Percentiles rank a stretch among this genome's conserved stretches.
These are phyloP conservation scores for Ampelocalamus luodianensis DNA, from an alignment of 176 grass and related monocot genomes.

Conservation along the genomic window DNA sequence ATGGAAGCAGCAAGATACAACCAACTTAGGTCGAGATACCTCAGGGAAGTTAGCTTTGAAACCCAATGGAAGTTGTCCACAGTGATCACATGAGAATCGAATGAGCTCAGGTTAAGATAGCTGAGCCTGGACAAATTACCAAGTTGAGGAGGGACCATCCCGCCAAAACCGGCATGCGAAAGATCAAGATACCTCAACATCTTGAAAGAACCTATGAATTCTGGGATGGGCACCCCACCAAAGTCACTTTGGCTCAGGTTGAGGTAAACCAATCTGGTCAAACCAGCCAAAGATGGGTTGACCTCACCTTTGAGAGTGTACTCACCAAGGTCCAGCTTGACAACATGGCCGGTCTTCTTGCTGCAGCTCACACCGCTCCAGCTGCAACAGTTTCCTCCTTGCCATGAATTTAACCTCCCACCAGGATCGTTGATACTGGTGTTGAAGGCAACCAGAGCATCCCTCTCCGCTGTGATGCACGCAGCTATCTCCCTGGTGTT, in stretches of 20 bases:
- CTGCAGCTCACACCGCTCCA: constrained; percentile 53
- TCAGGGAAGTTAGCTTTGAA: constrained; percentile 39
- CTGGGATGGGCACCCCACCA: constrained; percentile 31
- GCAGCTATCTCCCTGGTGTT: neutral
- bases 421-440: constrained; percentile 11
- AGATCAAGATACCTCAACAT: constrained; percentile 49
- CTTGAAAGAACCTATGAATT: constrained; percentile 49
- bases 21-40: constrained; percentile 44
- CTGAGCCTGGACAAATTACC: constrained; percentile 55
- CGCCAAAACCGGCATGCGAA: constrained; percentile 24
- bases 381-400: constrained; percentile 47
- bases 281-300: constrained; percentile 32
- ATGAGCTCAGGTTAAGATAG: constrained; percentile 25
- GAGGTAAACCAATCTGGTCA: constrained; percentile 42
- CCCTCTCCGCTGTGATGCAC: neutral
- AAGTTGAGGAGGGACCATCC: constrained; percentile 32
- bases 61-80: constrained; percentile 5
- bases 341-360: constrained; percentile 43
- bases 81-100: neutral
- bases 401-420: constrained; percentile 41
- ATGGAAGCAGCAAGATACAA: neutral
- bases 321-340: constrained; percentile 38
- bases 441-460: constrained; percentile 26
- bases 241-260: constrained; percentile 45
- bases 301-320: constrained; percentile 37